These are phyloP conservation scores for Termitomyces titanicus DNA, from an alignment of 768 basidiomycete species.

Conservation along the genomic window DNA sequence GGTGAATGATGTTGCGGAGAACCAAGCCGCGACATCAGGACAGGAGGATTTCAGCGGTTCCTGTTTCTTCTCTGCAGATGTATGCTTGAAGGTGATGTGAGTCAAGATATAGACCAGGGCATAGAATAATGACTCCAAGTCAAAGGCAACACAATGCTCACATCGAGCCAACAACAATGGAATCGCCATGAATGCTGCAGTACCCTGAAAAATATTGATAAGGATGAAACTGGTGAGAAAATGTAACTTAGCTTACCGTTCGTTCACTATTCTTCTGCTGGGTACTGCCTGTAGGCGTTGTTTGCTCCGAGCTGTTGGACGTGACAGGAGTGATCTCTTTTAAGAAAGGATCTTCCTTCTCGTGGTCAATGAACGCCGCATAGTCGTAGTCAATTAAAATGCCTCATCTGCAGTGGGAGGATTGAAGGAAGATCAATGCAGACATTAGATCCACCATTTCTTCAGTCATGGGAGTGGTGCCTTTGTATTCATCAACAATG, in stretches of 20 bases:
- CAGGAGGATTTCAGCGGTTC: background rate
- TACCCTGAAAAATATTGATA: background rate
- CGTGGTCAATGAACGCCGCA: background rate
- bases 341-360: background rate
- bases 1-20: background rate
- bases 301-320: background rate
- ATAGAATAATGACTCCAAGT: background rate
- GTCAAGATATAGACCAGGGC: background rate
- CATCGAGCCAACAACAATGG: background rate
- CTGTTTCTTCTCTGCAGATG: background rate
- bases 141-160: background rate
- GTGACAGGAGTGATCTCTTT: no score
- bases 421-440: background rate
- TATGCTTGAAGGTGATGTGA: background rate
- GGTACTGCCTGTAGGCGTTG: background rate
- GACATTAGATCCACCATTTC: background rate
- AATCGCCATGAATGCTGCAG: background rate
- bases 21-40: background rate
- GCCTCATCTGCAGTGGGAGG: background rate
- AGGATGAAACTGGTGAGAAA: background rate
- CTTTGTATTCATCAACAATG: background rate
- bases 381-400: slow-evolving; percentile 1
- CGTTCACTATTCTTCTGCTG: background rate
- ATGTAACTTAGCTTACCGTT: background rate
- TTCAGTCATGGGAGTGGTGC: no score